Evolutionary conservation across 2,329 filamentous ascomycete species (phyloP), one percentile per base, ranked within the genome.

Genomic region (Annulohypoxylon truncatum): DNA sequence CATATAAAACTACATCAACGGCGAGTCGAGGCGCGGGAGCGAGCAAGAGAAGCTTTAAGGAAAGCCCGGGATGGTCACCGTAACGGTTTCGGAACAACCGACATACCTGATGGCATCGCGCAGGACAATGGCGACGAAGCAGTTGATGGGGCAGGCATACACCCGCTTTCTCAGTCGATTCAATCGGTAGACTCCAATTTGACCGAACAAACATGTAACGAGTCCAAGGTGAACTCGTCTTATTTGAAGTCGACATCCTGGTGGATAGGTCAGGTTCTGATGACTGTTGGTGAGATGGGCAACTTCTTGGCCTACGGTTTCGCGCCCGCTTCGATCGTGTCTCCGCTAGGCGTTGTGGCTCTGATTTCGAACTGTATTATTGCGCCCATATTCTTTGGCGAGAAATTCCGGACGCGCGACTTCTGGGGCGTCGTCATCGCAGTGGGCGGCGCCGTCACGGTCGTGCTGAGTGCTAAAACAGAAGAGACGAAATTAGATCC

Each of bases 281-380:
- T 99, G 88, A 93, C 90, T 0, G 82, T 97, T 22, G 96, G 96
- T 61, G 96, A 99, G 81, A 91, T 92, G 76, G 96, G 96, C 54
- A 99, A 99, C 78, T 99, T 99, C 76, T 82, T 99, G 68, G 96
- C 96, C 0, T 99, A 99, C 76, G 96, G 96, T 22, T 99, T 99
- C 77, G 96, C 96, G 28, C 96, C 96, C 2, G 96, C 96, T 6
- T 98, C 96, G 12, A 97, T 99, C 73, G 96, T 99, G 42, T 97
- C 94, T 31, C 96, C 96, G 0, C 84, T 99, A 4, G 96, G 96
- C 8, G 96, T 99, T n/a, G 96, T 99, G 10, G 96, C 96, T 1
- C 83, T 99, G 67, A 90, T 99, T 47, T 97, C 94, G 46, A 99
- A 99, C 80, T 99, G 96, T 79, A 88, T 99, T 65, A 97, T 99